Evolutionary conservation across 1,139 yeast genomes (phyloP).

Genomic region (Yamadazyma oceani): DNA sequence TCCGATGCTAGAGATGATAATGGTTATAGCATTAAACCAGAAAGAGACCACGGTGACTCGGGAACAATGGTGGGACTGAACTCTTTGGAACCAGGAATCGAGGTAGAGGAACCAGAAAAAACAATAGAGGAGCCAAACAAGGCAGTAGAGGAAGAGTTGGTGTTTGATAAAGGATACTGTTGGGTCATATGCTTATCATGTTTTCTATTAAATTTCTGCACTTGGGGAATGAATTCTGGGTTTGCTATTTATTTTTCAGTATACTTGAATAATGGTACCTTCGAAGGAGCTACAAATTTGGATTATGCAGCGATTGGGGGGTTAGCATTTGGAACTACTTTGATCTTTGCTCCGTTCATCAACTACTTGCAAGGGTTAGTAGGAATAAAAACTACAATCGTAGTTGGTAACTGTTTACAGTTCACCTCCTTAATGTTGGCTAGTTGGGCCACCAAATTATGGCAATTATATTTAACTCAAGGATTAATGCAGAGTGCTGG

Average conservation of each 20-base stretch:
- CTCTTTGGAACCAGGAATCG: not conserved
- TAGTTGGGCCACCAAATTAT: slow-evolving; percentile 47
- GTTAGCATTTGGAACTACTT: slow-evolving; percentile 39
- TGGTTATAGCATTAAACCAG: not conserved
- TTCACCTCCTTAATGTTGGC: slow-evolving; percentile 55
- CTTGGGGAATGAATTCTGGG: slow-evolving; percentile 57
- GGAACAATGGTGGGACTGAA: not conserved
- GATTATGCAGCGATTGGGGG: slow-evolving; percentile 46
- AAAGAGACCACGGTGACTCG: not conserved
- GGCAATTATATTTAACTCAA: slow-evolving; percentile 55
- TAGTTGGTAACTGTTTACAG: slow-evolving; percentile 48
- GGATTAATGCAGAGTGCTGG: slow-evolving; percentile 54
- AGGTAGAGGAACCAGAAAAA: not conserved
- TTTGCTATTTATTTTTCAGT: slow-evolving; percentile 53
- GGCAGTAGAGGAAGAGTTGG: slow-evolving; percentile 7
- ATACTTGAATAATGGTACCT: slow-evolving; percentile 35
- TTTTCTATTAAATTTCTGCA: slow-evolving; percentile 41
- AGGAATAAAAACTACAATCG: slow-evolving; percentile 39
- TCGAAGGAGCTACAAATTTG: slow-evolving; percentile 41
- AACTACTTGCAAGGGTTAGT: slow-evolving; percentile 39
- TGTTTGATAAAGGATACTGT: slow-evolving; percentile 48
- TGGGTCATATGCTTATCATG: slow-evolving; percentile 46
- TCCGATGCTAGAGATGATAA: not conserved
- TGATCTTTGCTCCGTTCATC: slow-evolving; percentile 38
- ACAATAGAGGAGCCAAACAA: slow-evolving; percentile 6